These are phyloP conservation scores for Metschnikowia proteae DNA, from an alignment of 805 yeast species.

Conservation along the genomic window DNA sequence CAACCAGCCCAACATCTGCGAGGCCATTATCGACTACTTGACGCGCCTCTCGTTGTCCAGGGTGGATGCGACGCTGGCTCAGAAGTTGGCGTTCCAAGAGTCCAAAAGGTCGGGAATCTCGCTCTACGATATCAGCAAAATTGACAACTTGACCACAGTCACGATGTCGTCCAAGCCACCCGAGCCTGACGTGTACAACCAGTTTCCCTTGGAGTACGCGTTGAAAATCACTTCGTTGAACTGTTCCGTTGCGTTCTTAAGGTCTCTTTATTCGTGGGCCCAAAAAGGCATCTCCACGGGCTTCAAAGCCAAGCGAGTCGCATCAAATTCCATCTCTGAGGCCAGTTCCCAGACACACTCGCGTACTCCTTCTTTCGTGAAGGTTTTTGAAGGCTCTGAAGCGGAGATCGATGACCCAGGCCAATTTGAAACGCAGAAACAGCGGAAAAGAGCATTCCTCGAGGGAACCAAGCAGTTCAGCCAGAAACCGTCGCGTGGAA, in stretches of 20 bases:
- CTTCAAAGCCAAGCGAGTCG: slow-evolving; percentile 4
- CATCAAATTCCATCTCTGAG: slow-evolving; percentile 13
- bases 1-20: slow-evolving; percentile 78
- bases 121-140: slow-evolving; percentile 66
- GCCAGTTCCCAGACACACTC: slow-evolving; percentile 17
- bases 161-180: slow-evolving; percentile 55
- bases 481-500: slow-evolving; percentile 79
- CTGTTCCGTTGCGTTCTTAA: slow-evolving; percentile 74
- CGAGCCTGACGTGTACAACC: slow-evolving; percentile 48
- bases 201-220: slow-evolving; percentile 76
- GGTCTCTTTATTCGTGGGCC: slow-evolving; percentile 84
- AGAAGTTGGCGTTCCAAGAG: slow-evolving; percentile 47
- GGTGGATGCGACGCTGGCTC: slow-evolving; percentile 67
- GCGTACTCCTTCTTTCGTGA: slow-evolving; percentile 28
- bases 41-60: slow-evolving; percentile 67
- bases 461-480: slow-evolving; percentile 80
- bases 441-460: slow-evolving; percentile 72
- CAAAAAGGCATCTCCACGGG: slow-evolving; percentile 48
- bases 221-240: slow-evolving; percentile 77
- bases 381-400: slow-evolving; percentile 34
- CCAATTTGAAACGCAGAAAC: slow-evolving; percentile 82
- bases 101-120: slow-evolving; percentile 53
- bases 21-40: slow-evolving; percentile 72
- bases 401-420: slow-evolving; percentile 72
- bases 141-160: slow-evolving; percentile 73